Evolutionary conservation across 2,329 filamentous ascomycete genomes (phyloP), one percentile per base, ranked within the genome.

Genomic region (Metarhizium album): DNA sequence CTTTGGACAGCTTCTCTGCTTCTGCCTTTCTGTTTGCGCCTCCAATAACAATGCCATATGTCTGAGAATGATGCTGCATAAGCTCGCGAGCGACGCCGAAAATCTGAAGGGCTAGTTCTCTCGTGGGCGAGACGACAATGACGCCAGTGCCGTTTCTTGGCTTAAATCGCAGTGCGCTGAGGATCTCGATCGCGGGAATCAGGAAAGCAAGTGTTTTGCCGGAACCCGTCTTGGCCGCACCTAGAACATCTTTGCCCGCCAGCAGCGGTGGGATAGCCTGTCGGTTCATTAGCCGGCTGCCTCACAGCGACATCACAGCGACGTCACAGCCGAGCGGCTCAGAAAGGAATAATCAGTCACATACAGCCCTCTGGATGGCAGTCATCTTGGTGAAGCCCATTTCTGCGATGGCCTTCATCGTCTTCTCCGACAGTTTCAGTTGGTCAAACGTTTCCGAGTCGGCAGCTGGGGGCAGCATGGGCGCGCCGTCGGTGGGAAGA

Each of bases 371-470:
- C 69, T 97, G 93, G 58, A 97, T 96, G 66, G 93, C 87, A 1
- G 93, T 97, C 90, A 98, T 96, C 46, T 78, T 90, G 62, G 86
- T 84, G 65, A 97, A 96, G 14, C 87, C 87, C 91, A 98, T 97
- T 56, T 86, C 87, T 52, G 83, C 64, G 59, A 96, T 90, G 8
- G 90, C 90, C 70, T 86, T 82, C 77, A 90, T 86, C 0, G 90
- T 96, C 69, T 87, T 90, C 23, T 90, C 86, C 1, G 88, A 93
- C 11, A 98, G 78, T 50, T 87, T 87, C 55, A 98, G 74, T 57
- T 97, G 86, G 33, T 80, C 71, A 64, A 96, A 95, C 48, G 82
- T 81, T 61, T 84, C 74, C 22, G 84, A 82, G 51, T 84, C 79
- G 29, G 80, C 75, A 29, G 74, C 74, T 2, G 83, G 69, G 35